Evolutionary conservation across 169 alveolate species (phyloP).

Genomic region (Ichthyophthirius multifiliis): DNA sequence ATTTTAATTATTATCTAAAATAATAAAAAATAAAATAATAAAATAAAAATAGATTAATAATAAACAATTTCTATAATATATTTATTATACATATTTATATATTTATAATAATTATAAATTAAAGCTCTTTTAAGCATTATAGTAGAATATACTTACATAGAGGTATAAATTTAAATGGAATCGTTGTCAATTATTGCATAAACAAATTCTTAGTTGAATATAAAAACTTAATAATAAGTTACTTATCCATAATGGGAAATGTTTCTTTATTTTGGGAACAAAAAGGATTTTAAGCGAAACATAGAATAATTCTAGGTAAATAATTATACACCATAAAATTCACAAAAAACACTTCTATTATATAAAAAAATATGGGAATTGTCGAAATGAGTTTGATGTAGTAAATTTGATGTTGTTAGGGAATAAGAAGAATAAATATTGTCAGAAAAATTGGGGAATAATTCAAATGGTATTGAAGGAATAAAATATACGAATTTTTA

Average conservation of each 20-base stretch:
- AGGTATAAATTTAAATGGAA: conserved; percentile 85
- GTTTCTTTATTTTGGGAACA: conserved; percentile 69
- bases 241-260: not conserved
- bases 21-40: too few species aligned
- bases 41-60: too few species aligned
- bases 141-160: conserved; percentile 94
- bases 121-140: conserved; percentile 89
- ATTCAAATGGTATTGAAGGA: conserved; percentile 31
- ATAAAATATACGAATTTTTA: conserved; percentile 66
- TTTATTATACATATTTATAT: too few species aligned
- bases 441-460: conserved; percentile 20
- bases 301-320: conserved; percentile 57
- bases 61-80: too few species aligned
- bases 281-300: conserved; percentile 45
- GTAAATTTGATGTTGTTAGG: conserved; percentile 40
- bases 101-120: conserved; percentile 54
- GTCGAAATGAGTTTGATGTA: conserved; percentile 21
- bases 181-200: too few species aligned
- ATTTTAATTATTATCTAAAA: too few species aligned
- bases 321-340: conserved; percentile 57
- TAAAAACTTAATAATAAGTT: not conserved
- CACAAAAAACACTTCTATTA: conserved; percentile 55
- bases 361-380: conserved; percentile 38
- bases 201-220: too few species aligned
- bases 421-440: conserved; percentile 21